Percentiles rank a stretch among this genome's conserved stretches.
phyloP scores from a whole-genome alignment of 768 basidiomycete species.

The Tylopilus rubrobrunneus region DNA sequence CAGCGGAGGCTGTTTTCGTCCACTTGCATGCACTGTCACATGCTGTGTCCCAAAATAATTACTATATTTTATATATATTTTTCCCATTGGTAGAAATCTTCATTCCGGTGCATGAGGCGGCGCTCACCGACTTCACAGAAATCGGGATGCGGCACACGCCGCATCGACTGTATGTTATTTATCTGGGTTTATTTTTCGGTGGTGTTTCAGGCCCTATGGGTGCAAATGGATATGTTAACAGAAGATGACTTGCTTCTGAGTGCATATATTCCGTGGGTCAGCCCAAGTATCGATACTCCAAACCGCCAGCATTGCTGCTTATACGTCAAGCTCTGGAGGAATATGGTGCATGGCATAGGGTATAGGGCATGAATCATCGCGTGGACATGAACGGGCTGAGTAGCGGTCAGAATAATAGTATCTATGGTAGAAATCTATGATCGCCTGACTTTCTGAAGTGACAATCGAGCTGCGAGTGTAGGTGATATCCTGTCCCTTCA shows the following conservation, averaged over 20 bases:
- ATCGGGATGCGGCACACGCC: background rate
- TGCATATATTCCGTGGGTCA: background rate
- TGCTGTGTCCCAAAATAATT: background rate
- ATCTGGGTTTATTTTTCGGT: background rate
- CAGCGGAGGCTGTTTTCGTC: background rate
- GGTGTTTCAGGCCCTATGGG: constrained; percentile 1
- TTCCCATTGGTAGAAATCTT: background rate
- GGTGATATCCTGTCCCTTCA: constrained; percentile 1
- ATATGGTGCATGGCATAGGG: background rate
- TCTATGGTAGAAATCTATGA: constrained; percentile 8
- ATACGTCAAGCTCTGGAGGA: background rate
- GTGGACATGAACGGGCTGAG: constrained; percentile 5
- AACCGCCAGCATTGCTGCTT: background rate
- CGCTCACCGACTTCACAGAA: background rate
- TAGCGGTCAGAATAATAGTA: constrained; percentile 2
- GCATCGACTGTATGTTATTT: background rate
- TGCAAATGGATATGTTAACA: constrained; percentile 1
- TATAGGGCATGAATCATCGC: background rate
- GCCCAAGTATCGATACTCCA: constrained; percentile 2
- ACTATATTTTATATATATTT: background rate
- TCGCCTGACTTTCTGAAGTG: constrained; percentile 6
- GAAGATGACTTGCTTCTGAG: constrained; percentile 1
- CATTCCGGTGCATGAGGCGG: background rate
- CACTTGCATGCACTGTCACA: background rate
- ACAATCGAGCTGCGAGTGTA: background rate